Percentiles rank a stretch among this genome's conserved stretches.
These are phyloP conservation scores for Botrytis sinoallii DNA, from an alignment of 2,329 filamentous ascomycete species.

Conservation along the genomic window DNA sequence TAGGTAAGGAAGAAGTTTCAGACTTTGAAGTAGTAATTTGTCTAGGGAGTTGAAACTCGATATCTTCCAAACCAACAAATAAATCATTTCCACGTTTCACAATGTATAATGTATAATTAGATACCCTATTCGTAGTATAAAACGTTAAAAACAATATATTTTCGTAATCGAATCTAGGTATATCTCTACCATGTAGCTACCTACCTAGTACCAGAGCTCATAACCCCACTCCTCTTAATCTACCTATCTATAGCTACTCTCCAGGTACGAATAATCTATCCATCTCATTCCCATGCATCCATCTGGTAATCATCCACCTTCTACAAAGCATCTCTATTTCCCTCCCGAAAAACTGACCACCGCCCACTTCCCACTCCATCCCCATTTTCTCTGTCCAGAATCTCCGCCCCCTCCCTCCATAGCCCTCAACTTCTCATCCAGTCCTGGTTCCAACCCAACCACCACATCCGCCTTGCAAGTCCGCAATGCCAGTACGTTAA, in stretches of 20 bases:
- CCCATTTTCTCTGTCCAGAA: constrained; percentile 69
- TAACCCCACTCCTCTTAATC: background rate
- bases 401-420: constrained; percentile 70
- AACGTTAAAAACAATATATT: background rate
- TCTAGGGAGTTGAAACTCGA: background rate
- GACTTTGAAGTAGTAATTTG: background rate
- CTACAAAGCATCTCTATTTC: constrained; percentile 41
- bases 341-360: constrained; percentile 83
- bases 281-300: background rate
- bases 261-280: background rate
- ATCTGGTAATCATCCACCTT: background rate
- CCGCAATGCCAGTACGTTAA: constrained; percentile 81
- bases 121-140: background rate
- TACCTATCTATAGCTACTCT: background rate
- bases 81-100: background rate
- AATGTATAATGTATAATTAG: background rate
- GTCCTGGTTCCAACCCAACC: constrained; percentile 76
- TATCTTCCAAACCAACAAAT: background rate
- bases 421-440: constrained; percentile 75
- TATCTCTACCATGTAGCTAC: background rate
- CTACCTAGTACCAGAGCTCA: background rate
- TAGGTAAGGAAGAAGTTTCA: too few relatives aligned
- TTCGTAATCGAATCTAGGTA: background rate
- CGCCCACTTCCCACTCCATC: constrained; percentile 94
- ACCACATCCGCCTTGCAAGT: constrained; percentile 98